Evolutionary conservation across 23 red algal species (phyloP).

Genomic region (Gracilaria caudata): DNA sequence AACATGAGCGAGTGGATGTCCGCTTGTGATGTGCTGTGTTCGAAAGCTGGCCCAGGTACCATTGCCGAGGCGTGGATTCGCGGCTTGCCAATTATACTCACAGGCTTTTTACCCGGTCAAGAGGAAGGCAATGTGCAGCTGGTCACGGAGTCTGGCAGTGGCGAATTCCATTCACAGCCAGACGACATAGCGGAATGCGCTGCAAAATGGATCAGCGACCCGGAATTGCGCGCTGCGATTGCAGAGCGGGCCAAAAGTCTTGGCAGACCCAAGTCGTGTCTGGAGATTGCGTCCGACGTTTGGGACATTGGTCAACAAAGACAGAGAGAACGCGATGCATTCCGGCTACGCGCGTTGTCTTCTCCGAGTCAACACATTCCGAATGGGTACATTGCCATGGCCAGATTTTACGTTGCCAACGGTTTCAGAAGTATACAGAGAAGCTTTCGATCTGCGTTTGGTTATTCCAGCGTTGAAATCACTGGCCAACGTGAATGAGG

Average conservation of each 20-base stretch:
- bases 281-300: conserved; percentile 66
- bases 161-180: conserved; percentile 76
- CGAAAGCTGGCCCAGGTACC: conserved; percentile 96
- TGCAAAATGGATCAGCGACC: conserved; percentile 75
- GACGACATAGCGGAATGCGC: conserved; percentile 70
- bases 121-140: conserved; percentile 93
- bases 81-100: conserved; percentile 90
- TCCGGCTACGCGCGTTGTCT: conserved; percentile 2
- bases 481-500: conserved; percentile 20
- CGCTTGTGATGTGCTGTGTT: conserved; percentile 84
- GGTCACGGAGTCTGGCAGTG: conserved; percentile 84
- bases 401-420: conserved; percentile 47
- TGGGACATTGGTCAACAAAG: conserved; percentile 58
- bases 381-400: conserved; percentile 69
- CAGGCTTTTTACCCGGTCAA: conserved; percentile 91
- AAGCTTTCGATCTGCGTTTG: conserved; percentile 27
- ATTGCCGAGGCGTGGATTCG: conserved; percentile 96
- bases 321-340: conserved; percentile 40
- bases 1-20: conserved; percentile 98
- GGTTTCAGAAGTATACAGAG: conserved; percentile 32
- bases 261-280: conserved; percentile 42
- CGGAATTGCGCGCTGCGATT: conserved; percentile 60
- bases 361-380: conserved; percentile 28
- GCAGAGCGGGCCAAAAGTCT: conserved; percentile 50
- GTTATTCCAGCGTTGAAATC: conserved; percentile 31